Evolutionary conservation across 1,139 yeast species (phyloP), one percentile per base, ranked within the genome.

Genomic region (Hyphopichia pseudoburtonii): DNA sequence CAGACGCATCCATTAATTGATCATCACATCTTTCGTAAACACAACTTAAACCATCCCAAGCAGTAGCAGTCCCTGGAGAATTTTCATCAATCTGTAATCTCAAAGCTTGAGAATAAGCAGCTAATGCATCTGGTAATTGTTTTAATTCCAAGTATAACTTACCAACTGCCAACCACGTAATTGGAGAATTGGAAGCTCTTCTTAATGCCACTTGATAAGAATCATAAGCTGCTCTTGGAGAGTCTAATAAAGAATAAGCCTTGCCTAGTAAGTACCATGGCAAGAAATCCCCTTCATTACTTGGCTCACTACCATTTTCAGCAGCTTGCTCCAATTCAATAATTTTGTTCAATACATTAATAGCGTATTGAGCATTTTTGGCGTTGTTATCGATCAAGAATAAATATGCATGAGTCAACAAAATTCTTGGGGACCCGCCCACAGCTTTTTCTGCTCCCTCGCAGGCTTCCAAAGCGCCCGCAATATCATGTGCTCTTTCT

Each of bases 101-200:
- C 26, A 79, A 67, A 2, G 85, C 86, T 53, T 80, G 85, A 1
- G 83, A 75, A 52, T 78, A 82, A 2, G 86, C 86, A 5, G 83
- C 80, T 35, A 81, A 60, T 0, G 87, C 81, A 50, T 81, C 87
- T 3, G 81, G 76, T 19, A 81, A 56, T 54, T 81, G 87, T 36
- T 76, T 75, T 48, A 80, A 62, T 44, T 73, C 73, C 40, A 81
- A 57, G 50, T 81, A 81, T 35, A 82, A 60, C 19, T 76, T 70
- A 1, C 86, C 88, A 17, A 81, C 80, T 0, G 83, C 80, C 28
- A 82, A 57, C 88, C 87, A 81, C 7, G 83, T 76, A 36, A 78
- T 62, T 14, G 86, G 79, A 11, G 75, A 70, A 25, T 66, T 63
- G 15, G 80, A 73, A 0, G 82, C 79, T 33, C 78, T 63, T 42